phyloP scores from a whole-genome alignment of 2,329 filamentous ascomycete species.

The Chaetomium strumarium region DNA sequence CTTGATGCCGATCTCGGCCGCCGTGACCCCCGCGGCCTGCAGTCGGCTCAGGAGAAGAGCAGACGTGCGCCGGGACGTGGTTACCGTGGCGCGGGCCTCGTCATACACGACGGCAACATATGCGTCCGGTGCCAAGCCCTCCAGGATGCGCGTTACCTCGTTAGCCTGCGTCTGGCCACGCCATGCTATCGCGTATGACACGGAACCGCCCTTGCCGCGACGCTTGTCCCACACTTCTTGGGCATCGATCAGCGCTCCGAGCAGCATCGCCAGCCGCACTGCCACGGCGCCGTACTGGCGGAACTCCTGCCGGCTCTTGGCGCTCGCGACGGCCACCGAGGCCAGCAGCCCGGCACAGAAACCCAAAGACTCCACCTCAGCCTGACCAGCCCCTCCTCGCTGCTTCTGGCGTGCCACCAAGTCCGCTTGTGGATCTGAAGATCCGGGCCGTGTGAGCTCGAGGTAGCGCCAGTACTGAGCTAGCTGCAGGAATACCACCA shows the following conservation, averaged over 20 bases:
- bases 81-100: constrained; percentile 33
- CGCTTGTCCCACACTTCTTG: constrained; percentile 24
- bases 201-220: constrained; percentile 19
- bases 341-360: constrained; percentile 38
- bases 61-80: constrained; percentile 19
- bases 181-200: constrained; percentile 26
- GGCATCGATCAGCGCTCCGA: constrained; percentile 34
- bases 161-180: constrained; percentile 14
- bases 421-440: no score
- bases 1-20: constrained; percentile 27
- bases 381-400: no score
- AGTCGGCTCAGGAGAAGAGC: constrained; percentile 24
- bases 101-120: constrained; percentile 36
- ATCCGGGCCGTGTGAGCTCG: neutral
- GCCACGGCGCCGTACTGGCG: constrained; percentile 32
- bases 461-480: neutral
- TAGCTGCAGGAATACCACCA: neutral
- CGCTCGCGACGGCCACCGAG: constrained; percentile 33
- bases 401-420: no score
- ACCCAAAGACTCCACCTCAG: constrained; percentile 25
- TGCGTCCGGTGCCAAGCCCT: constrained; percentile 22
- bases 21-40: constrained; percentile 25
- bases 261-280: constrained; percentile 34
- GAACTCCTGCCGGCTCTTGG: constrained; percentile 27
- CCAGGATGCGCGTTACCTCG: constrained; percentile 20